phyloP scores from a whole-genome alignment of 2,329 filamentous ascomycete genomes.

The Fusarium sp. region DNA sequence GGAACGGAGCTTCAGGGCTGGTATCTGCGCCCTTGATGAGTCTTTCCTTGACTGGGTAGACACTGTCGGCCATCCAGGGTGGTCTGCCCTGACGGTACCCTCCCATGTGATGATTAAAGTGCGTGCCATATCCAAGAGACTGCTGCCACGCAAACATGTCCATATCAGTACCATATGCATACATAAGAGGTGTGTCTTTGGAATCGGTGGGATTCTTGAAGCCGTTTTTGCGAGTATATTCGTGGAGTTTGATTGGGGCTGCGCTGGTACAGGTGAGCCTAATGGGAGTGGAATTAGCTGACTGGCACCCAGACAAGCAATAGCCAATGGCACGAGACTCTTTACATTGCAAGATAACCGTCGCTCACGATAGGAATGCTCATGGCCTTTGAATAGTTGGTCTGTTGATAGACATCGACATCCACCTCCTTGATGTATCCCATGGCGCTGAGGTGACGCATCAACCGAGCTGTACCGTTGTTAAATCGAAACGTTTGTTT shows the following conservation, averaged over 20 bases:
- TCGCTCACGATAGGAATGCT: background rate
- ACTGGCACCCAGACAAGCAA: no score
- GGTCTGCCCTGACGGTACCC: background rate
- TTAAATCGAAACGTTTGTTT: background rate
- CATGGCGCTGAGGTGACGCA: background rate
- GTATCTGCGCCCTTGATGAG: background rate
- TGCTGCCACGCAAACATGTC: background rate
- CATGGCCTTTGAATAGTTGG: background rate
- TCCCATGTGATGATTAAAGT: background rate
- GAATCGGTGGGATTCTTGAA: background rate
- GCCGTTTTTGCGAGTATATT: background rate
- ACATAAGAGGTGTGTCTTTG: background rate
- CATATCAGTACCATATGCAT: background rate
- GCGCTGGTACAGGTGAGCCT: background rate
- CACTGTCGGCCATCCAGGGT: background rate
- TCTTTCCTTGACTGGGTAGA: background rate
- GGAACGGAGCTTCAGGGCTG: background rate
- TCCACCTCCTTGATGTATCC: constrained; percentile 2
- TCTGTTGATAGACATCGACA: background rate
- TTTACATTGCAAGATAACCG: background rate
- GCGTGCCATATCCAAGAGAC: background rate
- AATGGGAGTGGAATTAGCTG: background rate
- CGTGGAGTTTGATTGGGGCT: background rate
- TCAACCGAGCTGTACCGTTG: background rate
- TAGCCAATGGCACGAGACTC: background rate